Conservation (phyloP, 2,329 filamentous ascomycete genomes). For the Talaromyces sp. region DNA sequence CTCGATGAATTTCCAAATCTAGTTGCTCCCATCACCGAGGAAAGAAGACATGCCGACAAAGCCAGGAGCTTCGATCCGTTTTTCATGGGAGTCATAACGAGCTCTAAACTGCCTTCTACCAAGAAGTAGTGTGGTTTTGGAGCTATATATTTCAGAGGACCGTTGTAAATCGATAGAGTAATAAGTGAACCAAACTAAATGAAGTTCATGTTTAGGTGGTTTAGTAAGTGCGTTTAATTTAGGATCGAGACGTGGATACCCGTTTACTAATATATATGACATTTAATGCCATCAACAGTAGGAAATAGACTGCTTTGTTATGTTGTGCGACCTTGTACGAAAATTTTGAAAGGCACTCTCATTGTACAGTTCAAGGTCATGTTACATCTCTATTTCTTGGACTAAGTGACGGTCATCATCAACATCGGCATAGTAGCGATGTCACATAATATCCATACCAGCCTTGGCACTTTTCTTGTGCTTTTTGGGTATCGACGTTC, state of each 20-base stretch:
- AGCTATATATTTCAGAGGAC: neutral
- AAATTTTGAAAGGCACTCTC: neutral
- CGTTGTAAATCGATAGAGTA: neutral
- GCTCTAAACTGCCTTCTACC: neutral
- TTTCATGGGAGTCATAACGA: neutral
- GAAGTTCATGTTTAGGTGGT: neutral
- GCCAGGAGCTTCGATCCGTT: neutral
- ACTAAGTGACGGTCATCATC: neutral
- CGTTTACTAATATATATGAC: neutral
- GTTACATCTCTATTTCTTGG: neutral
- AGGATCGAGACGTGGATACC: neutral
- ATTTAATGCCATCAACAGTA: neutral
- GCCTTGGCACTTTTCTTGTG: neutral
- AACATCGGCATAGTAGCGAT: neutral
- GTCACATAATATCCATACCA: neutral
- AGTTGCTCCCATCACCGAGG: neutral
- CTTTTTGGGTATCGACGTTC: too few species aligned
- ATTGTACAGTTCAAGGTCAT: neutral
- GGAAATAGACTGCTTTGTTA: neutral
- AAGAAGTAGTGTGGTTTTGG: neutral
- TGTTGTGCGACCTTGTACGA: neutral
- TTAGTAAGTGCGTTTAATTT: neutral
- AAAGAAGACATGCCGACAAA: constrained; percentile 4
- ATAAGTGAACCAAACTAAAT: neutral
- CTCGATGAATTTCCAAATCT: neutral